Evolutionary conservation across 805 yeast species (phyloP), one percentile per base, ranked within the genome.

Genomic region (Candida germanica): DNA sequence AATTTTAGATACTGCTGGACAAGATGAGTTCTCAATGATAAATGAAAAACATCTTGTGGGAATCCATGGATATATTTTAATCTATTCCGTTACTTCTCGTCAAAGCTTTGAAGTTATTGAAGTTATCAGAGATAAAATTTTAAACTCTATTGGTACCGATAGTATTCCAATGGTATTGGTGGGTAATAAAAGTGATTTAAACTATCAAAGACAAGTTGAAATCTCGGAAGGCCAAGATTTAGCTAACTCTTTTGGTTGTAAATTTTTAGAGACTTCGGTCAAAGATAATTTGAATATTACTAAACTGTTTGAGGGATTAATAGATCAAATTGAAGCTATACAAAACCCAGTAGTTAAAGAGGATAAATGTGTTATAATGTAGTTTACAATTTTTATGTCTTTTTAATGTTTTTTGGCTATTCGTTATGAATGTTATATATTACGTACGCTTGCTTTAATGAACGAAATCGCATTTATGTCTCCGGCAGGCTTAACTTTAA

Each of bases 1-100:
- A 56, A 84, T 88, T 36, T 66, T 87, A 42, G 97, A 88, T 54
- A 88, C 96, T 0, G 95, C 96, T 1, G 96, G 96, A 6, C 94
- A 87, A 64, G 96, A 87, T 59, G 95, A 87, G 64, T 85, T 81
- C 55, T 76, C 87, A 32, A 77, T 85, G 45, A 74, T 88, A 60
- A 84, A 79, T 50, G 87, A 84, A 58, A 83, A 84, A 48, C 81
- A 84, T 37, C 63, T 86, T 32, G 81, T 83, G 31, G 93, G 89
- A 12, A 79, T 84, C 22, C 93, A 86, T 51, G 97, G 96, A 1
- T 84, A 84, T 53, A 65, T 88, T 29, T 61, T 89, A 28, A 85
- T 87, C 29, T 88, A 86, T 61, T 83, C 91, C 33, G 88, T 88
- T 36, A 79, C 86, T 20, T 82, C 88, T 29, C 66, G 83, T 48